Evolutionary conservation across 352 stramenopile species (phyloP), one percentile per base, ranked within the genome.

Genomic region (Pythium chondricola): DNA sequence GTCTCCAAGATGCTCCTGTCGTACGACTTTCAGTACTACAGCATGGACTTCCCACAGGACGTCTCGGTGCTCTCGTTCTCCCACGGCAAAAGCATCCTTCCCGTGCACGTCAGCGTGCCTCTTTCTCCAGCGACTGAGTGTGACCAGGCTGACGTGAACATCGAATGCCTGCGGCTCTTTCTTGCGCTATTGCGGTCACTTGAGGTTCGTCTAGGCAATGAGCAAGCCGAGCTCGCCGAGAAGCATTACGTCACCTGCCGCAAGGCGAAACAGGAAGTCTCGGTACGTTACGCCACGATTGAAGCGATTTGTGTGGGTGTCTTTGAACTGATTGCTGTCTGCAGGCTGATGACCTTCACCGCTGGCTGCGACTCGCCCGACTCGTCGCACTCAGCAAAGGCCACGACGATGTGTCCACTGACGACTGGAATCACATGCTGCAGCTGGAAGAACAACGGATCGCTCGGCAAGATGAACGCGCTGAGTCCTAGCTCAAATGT

Each of bases 11-110:
- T 89, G 74, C 52, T 88, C 21, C 61, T 93, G 16, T 72, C 76
- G 11, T 93, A 93, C 49, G 82, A 93, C 37, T 93, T 93, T 35
- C 71, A 87, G 43, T 93, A 74, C 43, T 93, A 88, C 64, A 80
- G 67, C 38, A 88, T 88, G 69, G 78, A 90, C 40, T 93, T 93
- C 40, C 76, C 80, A 1, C 78, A 88, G 43, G 77, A 93, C 25
- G 71, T 86, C 43, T 61, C 70, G 0, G 47, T 90, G 24, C 43
- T 93, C 22, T 83, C 65, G 1, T 30, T 93, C 25, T 93, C 82
- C 0, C 70, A 85, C 25, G 65, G 68, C 26, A 93, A 89, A 52
- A 88, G 71, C 42, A 78, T 90, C 29, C 48, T 89, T 14, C 78
- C 81, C 0, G 71, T 86, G 18, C 78, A 67, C n/a, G 71, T 83